A percentile compares a stretch with the other conserved stretches of the same genome.
Evolutionary conservation across 2,329 filamentous ascomycete species (phyloP).

Genomic region (Fusarium pseudoanthophilum): DNA sequence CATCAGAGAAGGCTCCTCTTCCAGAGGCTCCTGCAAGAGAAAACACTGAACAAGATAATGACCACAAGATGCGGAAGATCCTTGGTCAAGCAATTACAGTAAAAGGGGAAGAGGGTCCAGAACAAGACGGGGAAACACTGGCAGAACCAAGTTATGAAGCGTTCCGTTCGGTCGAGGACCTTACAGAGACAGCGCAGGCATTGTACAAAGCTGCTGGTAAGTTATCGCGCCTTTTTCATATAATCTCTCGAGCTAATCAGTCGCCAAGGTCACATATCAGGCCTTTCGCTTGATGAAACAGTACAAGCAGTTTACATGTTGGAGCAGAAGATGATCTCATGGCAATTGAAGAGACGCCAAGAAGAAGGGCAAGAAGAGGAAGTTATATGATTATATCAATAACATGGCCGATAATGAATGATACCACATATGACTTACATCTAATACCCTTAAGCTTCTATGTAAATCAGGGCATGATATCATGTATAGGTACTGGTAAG

Average conservation of each 20-base stretch:
- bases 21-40: conserved; percentile 32
- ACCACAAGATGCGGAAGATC: conserved; percentile 36
- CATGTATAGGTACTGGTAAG: neutral
- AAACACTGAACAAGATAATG: conserved; percentile 42
- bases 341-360: conserved; percentile 44
- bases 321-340: conserved; percentile 50
- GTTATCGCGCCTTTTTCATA: neutral
- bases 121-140: neutral
- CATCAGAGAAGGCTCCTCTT: conserved; percentile 40
- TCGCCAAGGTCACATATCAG: conserved; percentile 46
- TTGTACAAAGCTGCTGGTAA: conserved; percentile 51
- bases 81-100: conserved; percentile 33
- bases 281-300: conserved; percentile 49
- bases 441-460: neutral
- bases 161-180: conserved; percentile 47
- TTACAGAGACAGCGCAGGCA: conserved; percentile 45
- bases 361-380: neutral
- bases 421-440: neutral
- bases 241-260: conserved; percentile 17
- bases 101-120: conserved; percentile 13
- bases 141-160: conserved; percentile 43
- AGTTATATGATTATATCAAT: neutral
- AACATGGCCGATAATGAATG: neutral
- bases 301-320: conserved; percentile 53
- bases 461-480: conserved; percentile 17